These are phyloP conservation scores for Calonectria ilicicola DNA, from an alignment of 2,329 filamentous ascomycete genomes.

Conservation along the genomic window DNA sequence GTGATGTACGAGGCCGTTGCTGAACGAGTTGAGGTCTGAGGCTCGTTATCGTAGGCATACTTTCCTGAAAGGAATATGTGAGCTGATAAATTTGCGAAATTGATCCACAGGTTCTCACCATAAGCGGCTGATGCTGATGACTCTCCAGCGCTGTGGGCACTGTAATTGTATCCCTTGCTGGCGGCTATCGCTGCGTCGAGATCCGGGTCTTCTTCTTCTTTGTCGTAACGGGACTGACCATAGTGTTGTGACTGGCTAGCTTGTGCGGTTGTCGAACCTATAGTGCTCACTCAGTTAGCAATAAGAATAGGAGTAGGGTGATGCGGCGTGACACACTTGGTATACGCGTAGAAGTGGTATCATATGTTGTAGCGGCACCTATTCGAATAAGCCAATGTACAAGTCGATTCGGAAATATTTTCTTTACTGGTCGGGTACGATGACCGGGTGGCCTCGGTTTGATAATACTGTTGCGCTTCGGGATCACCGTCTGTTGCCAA, in stretches of 20 bases:
- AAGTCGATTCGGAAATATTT: not conserved
- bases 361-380: constrained; percentile 1
- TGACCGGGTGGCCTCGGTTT: not conserved
- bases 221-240: not conserved
- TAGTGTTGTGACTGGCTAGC: not conserved
- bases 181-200: constrained; percentile 33
- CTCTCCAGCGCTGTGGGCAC: constrained; percentile 17
- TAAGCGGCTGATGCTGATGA: constrained; percentile 32
- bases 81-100: not conserved
- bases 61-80: not conserved
- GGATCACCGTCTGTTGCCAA: constrained; percentile 9
- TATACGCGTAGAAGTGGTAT: not conserved
- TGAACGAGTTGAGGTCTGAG: not conserved
- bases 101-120: constrained; percentile 19
- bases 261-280: not conserved
- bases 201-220: constrained; percentile 27
- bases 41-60: not conserved
- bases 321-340: constrained; percentile 9
- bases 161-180: constrained; percentile 32
- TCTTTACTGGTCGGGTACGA: not conserved
- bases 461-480: constrained; percentile 4
- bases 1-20: constrained; percentile 22
- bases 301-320: not conserved
- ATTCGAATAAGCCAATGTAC: not conserved
- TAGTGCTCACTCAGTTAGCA: constrained; percentile 1